phyloP scores from a whole-genome alignment of 495 filamentous ascomycete species.

The Hypoxylon trugodes region DNA sequence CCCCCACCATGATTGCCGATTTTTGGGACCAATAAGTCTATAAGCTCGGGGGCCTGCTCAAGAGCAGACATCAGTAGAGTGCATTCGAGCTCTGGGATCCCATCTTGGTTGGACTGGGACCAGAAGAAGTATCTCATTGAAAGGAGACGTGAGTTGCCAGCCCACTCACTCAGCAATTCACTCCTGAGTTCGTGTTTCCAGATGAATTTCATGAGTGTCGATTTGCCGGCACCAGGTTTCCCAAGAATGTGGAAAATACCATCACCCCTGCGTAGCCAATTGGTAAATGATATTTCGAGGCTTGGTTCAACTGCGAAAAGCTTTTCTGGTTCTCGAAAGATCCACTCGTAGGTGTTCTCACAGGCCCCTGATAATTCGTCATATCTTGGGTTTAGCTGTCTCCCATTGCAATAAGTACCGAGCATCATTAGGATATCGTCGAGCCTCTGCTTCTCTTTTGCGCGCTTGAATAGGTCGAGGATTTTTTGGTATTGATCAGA shows the following conservation, averaged over 20 bases:
- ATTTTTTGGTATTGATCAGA: background rate
- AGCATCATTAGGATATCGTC: background rate
- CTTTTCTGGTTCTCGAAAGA: conserved; percentile 7
- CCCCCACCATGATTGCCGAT: no score
- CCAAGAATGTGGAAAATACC: conserved; percentile 15
- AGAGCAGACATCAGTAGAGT: conserved; percentile 4
- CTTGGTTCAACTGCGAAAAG: background rate
- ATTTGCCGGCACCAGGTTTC: background rate
- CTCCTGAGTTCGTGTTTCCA: background rate
- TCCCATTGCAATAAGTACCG: background rate
- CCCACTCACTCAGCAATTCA: background rate
- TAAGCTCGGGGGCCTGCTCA: conserved; percentile 10
- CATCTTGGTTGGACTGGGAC: background rate
- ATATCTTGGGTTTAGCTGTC: conserved; percentile 5
- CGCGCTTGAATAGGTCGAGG: background rate
- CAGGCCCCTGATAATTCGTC: background rate
- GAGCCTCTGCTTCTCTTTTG: background rate
- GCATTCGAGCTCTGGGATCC: background rate
- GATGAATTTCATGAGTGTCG: conserved; percentile 14
- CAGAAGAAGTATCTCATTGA: conserved; percentile 20
- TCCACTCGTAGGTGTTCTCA: conserved; percentile 10
- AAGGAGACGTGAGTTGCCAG: background rate
- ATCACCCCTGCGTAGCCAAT: conserved; percentile 7
- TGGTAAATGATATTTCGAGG: conserved; percentile 1
- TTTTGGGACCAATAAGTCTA: background rate